These are phyloP conservation scores for Pulveroboletus sp. DNA, from an alignment of 768 basidiomycete genomes.

Conservation along the genomic window DNA sequence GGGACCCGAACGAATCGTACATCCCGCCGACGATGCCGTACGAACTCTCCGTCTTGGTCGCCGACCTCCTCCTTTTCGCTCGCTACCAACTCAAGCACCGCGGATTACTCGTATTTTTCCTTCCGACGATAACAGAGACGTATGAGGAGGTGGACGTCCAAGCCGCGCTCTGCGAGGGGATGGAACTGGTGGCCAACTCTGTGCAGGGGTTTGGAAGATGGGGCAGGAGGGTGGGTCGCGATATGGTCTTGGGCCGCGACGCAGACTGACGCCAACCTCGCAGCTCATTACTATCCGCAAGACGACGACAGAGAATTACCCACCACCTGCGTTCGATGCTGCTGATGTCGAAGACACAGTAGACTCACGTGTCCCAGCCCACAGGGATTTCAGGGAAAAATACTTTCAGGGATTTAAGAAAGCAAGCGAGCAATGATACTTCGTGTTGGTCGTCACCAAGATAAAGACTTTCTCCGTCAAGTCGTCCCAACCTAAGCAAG, in stretches of 20 bases:
- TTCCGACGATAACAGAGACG: conserved; percentile 88
- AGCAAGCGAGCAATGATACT: conserved; percentile 14
- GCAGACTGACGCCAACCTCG: conserved; percentile 1
- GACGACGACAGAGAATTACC: conserved; percentile 39
- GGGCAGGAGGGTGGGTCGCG: conserved; percentile 75
- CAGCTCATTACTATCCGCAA: conserved; percentile 93
- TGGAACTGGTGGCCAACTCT: conserved; percentile 85
- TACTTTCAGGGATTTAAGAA: conserved; percentile 82
- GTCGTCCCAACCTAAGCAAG: too few relatives aligned
- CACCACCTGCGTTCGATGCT: conserved; percentile 53
- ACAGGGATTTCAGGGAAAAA: conserved; percentile 84
- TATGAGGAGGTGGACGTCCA: conserved; percentile 86
- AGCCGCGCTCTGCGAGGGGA: conserved; percentile 74
- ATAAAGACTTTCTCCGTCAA: neutral
- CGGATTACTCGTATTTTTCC: conserved; percentile 92
- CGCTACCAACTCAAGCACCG: conserved; percentile 80
- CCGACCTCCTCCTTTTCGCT: conserved; percentile 77
- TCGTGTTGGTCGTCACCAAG: neutral
- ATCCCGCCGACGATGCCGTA: conserved; percentile 90
- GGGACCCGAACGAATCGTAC: conserved; percentile 59
- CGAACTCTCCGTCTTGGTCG: conserved; percentile 78
- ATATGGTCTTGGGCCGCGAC: neutral
- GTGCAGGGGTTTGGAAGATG: conserved; percentile 93
- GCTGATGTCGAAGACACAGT: conserved; percentile 6
- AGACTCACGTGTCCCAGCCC: conserved; percentile 64